Conservation (phyloP, 2,329 filamentous ascomycete species). For the Fusarium sp. region DNA sequence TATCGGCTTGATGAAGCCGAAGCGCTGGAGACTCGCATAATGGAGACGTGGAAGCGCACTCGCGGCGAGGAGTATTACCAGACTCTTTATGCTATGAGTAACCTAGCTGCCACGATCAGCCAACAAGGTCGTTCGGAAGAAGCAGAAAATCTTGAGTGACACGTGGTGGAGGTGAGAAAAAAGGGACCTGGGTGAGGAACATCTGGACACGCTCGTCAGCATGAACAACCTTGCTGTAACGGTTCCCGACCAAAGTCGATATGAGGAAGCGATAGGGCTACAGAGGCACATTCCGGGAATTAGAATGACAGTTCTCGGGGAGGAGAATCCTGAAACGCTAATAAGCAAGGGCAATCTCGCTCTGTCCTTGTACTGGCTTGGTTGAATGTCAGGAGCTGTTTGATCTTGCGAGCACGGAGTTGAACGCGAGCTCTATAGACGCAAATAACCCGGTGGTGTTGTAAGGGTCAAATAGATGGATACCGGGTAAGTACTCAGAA, state of each 20-base stretch:
- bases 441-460: no score
- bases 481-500: no score
- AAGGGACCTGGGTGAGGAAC: conserved; percentile 8
- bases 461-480: no score
- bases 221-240: background rate
- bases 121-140: background rate
- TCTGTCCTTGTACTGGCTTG: no score
- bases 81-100: background rate
- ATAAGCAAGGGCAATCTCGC: no score
- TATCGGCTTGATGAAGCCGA: conserved; percentile 33
- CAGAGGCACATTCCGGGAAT: background rate
- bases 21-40: background rate
- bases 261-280: conserved; percentile 30
- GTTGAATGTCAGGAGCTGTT: no score
- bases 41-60: background rate
- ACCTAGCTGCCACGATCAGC: background rate
- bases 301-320: background rate
- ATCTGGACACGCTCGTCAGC: conserved; percentile 15
- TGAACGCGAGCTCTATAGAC: no score
- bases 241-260: background rate
- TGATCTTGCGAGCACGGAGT: no score
- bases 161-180: conserved; percentile 2
- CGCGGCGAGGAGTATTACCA: conserved; percentile 1
- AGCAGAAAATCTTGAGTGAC: background rate
- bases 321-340: background rate